Evolutionary conservation across 345 rosid genomes (phyloP).

Genomic region (Eucalyptus curtisii): DNA sequence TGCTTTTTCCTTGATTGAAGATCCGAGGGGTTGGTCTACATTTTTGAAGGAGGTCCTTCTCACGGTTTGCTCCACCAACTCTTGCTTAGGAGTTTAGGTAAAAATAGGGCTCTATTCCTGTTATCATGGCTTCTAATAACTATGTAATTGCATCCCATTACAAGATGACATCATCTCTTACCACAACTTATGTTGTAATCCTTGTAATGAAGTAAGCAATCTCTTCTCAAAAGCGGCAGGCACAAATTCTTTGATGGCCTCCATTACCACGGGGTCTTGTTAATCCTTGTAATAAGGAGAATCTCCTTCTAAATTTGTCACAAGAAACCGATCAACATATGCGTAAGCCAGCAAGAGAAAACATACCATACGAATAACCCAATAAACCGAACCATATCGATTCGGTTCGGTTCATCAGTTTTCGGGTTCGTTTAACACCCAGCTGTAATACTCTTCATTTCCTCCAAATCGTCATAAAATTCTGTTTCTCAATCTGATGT

Average conservation of each 20-base stretch:
- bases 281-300: neutral
- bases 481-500: neutral
- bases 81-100: neutral
- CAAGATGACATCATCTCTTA: neutral
- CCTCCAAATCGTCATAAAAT: neutral
- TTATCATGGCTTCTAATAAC: neutral
- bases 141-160: neutral
- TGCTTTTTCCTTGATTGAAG: neutral
- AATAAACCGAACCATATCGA: neutral
- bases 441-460: neutral
- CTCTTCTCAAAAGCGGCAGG: neutral
- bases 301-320: neutral
- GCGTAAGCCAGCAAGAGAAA: neutral
- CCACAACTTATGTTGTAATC: neutral
- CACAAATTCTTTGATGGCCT: neutral
- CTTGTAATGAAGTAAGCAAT: neutral
- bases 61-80: neutral
- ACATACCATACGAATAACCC: neutral
- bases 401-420: neutral
- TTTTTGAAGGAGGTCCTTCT: neutral
- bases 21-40: neutral
- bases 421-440: neutral
- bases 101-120: neutral
- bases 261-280: neutral
- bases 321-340: neutral